Evolutionary conservation across 2,329 filamentous ascomycete species (phyloP), one percentile per base, ranked within the genome.

Genomic region (Claviceps lovelessii): DNA sequence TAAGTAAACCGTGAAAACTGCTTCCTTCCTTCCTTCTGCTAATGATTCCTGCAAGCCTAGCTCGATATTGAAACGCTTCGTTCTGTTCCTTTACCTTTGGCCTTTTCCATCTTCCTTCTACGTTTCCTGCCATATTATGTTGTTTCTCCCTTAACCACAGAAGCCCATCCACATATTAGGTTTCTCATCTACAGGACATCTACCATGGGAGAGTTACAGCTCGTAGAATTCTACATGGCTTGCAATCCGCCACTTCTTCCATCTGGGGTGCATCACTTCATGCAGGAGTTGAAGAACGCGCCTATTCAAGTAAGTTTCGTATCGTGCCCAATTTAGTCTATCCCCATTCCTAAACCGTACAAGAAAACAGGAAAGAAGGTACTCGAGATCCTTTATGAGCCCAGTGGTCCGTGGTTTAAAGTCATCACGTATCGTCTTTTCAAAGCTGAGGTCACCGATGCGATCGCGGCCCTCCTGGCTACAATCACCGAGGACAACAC

Each of bases 371-470:
- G 47, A 13, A 31, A 15, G 31, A 56, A 62, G 7, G 39, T 67
- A 0, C 0, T 63, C 0, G 69, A 71, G 49, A 59, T 71, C 6
- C 59, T 71, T 4, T 71, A 70, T 37, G 68, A 71, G 31, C 67
- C 68, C 1, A 64, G 68, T 0, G 55, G 64, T 0, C 62, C 68
- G 0, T 70, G 66, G 64, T 69, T 71, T 55, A 70, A 70, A 53
- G 49, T 67, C 6, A 65, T 69, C 17, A 49, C 62, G 0, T 1
- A 11, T 5, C 17, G 17, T 0, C 46, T 51, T 1, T 4, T 55
- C 19, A 59, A 63, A 15, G 11, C 50, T 10, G 37, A 54, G 8
- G 56, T 68, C 5, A 57, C 55, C 0, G 11, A 53, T 0, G 57
- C 53, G 29, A 56, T 70, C 4, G 48, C 63, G 17, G 41, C 55